Conservation (phyloP, 148 eudicot species). For the Talinum fruticosum region DNA sequence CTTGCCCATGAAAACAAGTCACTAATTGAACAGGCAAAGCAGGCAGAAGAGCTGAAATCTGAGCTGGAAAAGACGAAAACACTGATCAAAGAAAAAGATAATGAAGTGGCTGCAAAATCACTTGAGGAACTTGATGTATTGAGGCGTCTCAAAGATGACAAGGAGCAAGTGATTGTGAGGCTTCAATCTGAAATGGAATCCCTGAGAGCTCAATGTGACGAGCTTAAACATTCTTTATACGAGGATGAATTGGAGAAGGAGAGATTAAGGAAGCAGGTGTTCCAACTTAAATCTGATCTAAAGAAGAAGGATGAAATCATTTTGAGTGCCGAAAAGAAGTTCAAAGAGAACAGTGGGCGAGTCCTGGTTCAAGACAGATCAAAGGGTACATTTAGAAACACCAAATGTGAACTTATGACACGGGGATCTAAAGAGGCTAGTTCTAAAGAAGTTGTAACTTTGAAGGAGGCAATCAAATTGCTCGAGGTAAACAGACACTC, state of each 20-base stretch:
- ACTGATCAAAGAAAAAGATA: constrained; percentile 46
- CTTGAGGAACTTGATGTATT: constrained; percentile 41
- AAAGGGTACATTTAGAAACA: constrained; percentile 36
- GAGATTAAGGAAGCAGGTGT: constrained; percentile 52
- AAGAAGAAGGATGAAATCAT: constrained; percentile 63
- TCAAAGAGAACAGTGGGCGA: constrained; percentile 43
- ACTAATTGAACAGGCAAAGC: constrained; percentile 37
- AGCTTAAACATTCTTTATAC: constrained; percentile 38
- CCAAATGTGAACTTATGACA: constrained; percentile 28
- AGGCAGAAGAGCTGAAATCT: constrained; percentile 28
- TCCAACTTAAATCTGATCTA: constrained; percentile 50
- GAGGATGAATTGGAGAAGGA: constrained; percentile 67
- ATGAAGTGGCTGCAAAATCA: constrained; percentile 44
- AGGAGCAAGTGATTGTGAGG: constrained; percentile 36
- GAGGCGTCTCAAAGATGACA: constrained; percentile 44
- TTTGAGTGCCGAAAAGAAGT: constrained; percentile 57
- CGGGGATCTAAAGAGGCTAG: constrained; percentile 49
- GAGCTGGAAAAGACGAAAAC: constrained; percentile 43
- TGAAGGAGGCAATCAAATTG: constrained; percentile 60
- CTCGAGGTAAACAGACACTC: constrained; percentile 57
- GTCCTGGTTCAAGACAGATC: constrained; percentile 33
- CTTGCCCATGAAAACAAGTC: constrained; percentile 41
- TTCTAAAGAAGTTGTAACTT: constrained; percentile 51
- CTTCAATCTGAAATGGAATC: constrained; percentile 50
- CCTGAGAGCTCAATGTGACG: constrained; percentile 44